Evolutionary conservation across 2,329 filamentous ascomycete species (phyloP), one percentile per base, ranked within the genome.

Genomic region (Geoglossum cookeanum): DNA sequence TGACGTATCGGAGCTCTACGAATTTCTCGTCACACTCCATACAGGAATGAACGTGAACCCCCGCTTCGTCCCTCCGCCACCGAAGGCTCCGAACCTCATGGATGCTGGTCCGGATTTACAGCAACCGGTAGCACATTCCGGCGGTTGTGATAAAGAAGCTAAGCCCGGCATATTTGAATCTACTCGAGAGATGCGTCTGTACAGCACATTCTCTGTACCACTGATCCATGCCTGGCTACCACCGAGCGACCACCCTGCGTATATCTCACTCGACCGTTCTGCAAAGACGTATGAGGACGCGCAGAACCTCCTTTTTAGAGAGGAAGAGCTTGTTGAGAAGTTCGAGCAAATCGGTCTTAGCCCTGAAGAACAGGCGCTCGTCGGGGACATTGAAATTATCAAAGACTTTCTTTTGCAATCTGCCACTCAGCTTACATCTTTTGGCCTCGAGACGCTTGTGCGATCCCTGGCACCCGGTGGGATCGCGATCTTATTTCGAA

Each of bases 21-120:
- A 78, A 5, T 98, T 98, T 65, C 74, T 98, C 1, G 80, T 92
- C 58, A 86, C 87, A 49, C 73, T 98, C 1, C 88, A 96, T 63
- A 97, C 90, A 0, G 92, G 92, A 42, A 95, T 98, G 87, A 98
- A 97, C 64, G 91, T 97, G 58, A 98, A 98, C 62, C 92, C 92
- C 1, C 81, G 85, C 22, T 92, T 95, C 61, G 77, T 94, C 6
- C 77, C 87, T 1, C 76, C 73, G 0, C 42, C 57, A 22, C 17
- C 17, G 27, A 73, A 74, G 1, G 74, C 75, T 51, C 75, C 65
- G 39, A 68, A 67, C 52, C 59, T 68, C 29, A 65, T 71, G 55
- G 65, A 68, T 59, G 61, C 60, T 33, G 8, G 27, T 17, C 39
- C 4, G 22, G 44, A 32, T 15, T 32, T 27, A 42, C 39, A 11